These are phyloP conservation scores for Rhizophlyctis rosea DNA, from an alignment of 192 early-diverging fungal genomes.

Conservation along the genomic window DNA sequence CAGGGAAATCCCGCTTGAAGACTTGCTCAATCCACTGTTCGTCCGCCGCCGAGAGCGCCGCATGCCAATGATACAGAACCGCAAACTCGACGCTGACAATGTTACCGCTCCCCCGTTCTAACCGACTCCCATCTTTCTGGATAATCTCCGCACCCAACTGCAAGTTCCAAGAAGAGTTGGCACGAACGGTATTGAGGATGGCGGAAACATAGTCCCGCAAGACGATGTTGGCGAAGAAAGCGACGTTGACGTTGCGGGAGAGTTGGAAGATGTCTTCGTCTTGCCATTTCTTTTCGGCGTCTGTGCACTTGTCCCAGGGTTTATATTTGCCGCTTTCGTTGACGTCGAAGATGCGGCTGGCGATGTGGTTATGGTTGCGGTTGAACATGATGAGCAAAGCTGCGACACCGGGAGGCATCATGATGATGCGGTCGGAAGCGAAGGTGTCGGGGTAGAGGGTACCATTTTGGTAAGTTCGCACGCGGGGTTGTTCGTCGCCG, in stretches of 20 bases:
- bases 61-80: constrained; percentile 46
- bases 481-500: constrained; percentile 14
- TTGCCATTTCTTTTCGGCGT: constrained; percentile 21
- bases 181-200: constrained; percentile 37
- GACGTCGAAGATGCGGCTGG: constrained; percentile 30
- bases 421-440: constrained; percentile 11
- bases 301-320: constrained; percentile 21
- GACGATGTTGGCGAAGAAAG: constrained; percentile 40
- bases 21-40: constrained; percentile 24
- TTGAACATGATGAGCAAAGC: constrained; percentile 42
- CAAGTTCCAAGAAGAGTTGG: constrained; percentile 10
- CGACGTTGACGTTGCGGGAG: constrained; percentile 46
- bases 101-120: constrained; percentile 42
- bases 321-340: constrained; percentile 6
- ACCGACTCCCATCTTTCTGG: constrained; percentile 16
- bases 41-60: constrained; percentile 41
- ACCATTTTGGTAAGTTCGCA: constrained; percentile 1
- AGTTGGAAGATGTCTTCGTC: constrained; percentile 53
- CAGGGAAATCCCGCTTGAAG: neutral
- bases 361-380: constrained; percentile 54
- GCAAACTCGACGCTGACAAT: constrained; percentile 44
- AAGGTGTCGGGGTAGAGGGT: constrained; percentile 10
- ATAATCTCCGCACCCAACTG: constrained; percentile 1
- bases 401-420: constrained; percentile 34
- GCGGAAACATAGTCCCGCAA: constrained; percentile 45